Base-by-base conservation (phyloP, 495 filamentous ascomycete genomes). In the Penicillium cataractarum region DNA sequence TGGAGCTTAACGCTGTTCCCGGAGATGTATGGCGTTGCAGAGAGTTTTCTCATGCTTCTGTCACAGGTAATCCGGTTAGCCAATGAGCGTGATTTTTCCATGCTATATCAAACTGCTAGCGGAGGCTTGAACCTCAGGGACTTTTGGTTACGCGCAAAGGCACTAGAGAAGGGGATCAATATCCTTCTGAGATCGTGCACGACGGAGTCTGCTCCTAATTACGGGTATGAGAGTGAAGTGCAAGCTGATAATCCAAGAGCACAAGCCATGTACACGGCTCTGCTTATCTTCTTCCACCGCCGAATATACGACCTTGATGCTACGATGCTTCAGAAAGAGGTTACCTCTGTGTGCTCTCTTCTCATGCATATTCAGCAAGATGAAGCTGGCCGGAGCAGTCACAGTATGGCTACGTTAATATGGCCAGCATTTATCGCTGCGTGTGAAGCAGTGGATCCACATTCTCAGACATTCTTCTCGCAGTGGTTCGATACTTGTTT, bases 381-480 rank as follows among this genome's bases (percentile, higher is more conserved):
- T 15, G 62, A 55, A 42, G 26, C 2, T 3, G n/a, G 29, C 3
- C 49, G 26, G 4, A 22, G 40, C 4, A n/a, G 48, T 22, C 53
- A 55, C 15, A 65, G 54, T 27, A 69, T 50, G 21, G 66, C 62
- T 6, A 62, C 62, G 5, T 55, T 69, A 4, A 69, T 69, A 17
- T 71, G 69, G 66, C 69, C 64, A 0, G 62, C 62, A 1, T 71
- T 71, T n/a, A 66, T 71, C 29, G 57, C 69, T 12, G 69, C 66
- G 2, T 71, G 66, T 48, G 66, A 71, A 27, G 63, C 64, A 2
- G 57, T 67, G 1, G 22, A 51, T 5, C 19, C 50, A 0, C 60
- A 67, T 9, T 48, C 63, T 6, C 62, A 71, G 37, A 10, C 3
- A 0, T 65, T 63, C 52, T 69, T 71, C 15, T 61, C 61, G 1